Percentiles rank a stretch among this genome's conserved stretches.
Conservation (phyloP, 257 asterid species). For the Solanum pimpinellifolium region DNA sequence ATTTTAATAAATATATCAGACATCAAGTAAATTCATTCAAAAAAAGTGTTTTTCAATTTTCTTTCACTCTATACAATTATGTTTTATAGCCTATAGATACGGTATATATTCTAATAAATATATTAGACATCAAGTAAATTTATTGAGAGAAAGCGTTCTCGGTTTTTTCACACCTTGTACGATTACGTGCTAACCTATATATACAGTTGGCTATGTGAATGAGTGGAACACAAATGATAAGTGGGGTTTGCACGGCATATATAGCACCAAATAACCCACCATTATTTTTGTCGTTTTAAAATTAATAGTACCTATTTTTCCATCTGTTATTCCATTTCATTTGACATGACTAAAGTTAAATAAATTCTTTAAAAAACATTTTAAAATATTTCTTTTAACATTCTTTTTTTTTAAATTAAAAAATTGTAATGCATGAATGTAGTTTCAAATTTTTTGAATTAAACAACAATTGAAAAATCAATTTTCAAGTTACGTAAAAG, state of each 20-base stretch:
- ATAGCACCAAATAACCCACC: not conserved
- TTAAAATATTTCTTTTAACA: not conserved
- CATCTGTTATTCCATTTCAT: not conserved
- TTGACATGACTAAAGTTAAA: not conserved
- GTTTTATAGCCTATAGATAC: too few relatives aligned
- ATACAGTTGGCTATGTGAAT: not conserved
- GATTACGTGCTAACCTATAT: not conserved
- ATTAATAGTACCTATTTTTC: not conserved
- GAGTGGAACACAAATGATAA: not conserved
- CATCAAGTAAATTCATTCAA: too few relatives aligned
- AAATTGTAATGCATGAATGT: not conserved
- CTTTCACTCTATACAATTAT: too few relatives aligned
- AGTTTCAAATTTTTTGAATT: not conserved
- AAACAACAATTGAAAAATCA: not conserved
- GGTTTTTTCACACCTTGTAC: not conserved
- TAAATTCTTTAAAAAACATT: not conserved
- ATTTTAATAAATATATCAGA: too few relatives aligned
- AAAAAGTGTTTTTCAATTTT: too few relatives aligned
- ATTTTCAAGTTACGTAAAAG: not conserved
- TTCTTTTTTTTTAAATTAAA: not conserved
- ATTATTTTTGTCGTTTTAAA: not conserved
- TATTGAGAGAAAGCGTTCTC: accelerated
- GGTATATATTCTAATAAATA: too few relatives aligned
- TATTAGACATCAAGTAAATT: not conserved
- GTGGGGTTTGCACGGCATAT: not conserved